Percentiles rank a stretch among this genome's conserved stretches.
Evolutionary conservation across 176 grass and related monocot species (phyloP).

Genomic region (Hyparrhenia diplandra): DNA sequence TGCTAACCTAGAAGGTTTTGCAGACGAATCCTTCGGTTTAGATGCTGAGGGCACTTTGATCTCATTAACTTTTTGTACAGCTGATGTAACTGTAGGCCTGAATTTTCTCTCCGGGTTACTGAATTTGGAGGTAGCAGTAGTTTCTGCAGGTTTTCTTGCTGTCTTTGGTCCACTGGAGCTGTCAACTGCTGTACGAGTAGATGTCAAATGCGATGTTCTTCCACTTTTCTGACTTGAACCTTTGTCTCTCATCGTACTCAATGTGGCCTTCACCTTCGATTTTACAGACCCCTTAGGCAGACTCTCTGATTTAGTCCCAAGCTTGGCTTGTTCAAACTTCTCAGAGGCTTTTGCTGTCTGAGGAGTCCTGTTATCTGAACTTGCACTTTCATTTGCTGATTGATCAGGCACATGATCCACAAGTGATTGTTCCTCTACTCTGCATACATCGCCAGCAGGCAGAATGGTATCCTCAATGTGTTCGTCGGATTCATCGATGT

Average conservation of each 20-base stretch:
- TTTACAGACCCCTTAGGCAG: background rate
- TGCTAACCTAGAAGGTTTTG: background rate
- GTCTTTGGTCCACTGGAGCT: conserved; percentile 17
- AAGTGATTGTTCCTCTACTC: background rate
- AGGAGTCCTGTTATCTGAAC: background rate
- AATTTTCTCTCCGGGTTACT: conserved; percentile 10
- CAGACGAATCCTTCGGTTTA: background rate
- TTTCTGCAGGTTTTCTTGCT: conserved; percentile 20
- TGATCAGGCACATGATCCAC: background rate
- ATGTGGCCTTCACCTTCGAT: background rate
- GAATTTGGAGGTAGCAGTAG: conserved; percentile 6
- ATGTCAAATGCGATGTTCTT: conserved; percentile 1
- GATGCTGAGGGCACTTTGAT: conserved; percentile 11
- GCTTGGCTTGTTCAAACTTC: background rate
- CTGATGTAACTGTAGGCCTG: background rate
- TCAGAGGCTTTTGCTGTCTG: background rate
- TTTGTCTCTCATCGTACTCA: background rate
- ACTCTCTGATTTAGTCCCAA: conserved; percentile 1
- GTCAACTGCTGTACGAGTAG: conserved; percentile 15
- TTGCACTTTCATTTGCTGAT: background rate
- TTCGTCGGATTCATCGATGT: conserved; percentile 32
- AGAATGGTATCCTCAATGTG: background rate
- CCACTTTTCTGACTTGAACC: background rate
- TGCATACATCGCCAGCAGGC: background rate
- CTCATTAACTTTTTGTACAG: conserved; percentile 28